phyloP scores from a whole-genome alignment of 1,284 basidiomycete genomes.

The Naganishia sp. region DNA sequence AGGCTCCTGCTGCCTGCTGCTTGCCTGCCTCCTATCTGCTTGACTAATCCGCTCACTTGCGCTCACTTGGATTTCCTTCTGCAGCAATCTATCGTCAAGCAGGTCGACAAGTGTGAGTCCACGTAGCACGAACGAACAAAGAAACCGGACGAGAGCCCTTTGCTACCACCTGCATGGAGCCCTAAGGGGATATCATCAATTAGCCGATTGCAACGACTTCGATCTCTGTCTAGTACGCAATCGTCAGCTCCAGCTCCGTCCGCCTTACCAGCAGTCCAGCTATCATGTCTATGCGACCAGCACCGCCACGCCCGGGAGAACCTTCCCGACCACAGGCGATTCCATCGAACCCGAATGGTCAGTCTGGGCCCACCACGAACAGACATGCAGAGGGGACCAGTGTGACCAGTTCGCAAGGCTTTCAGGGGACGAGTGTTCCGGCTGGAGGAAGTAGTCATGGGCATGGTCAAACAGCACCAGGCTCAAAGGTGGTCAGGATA shows the following conservation, averaged over 20 bases:
- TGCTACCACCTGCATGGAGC: background rate
- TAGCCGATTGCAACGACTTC: background rate
- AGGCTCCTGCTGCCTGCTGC: no score
- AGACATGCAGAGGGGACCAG: conserved; percentile 11
- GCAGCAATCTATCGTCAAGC: no score
- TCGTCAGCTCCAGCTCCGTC: background rate
- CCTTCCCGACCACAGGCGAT: conserved; percentile 16
- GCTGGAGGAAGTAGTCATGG: conserved; percentile 7
- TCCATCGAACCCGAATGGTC: conserved; percentile 6
- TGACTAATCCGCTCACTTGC: no score
- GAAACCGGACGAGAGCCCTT: background rate
- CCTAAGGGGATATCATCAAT: background rate
- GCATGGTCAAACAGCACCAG: background rate
- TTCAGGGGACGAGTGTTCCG: conserved; percentile 20
- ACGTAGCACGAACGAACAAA: no score
- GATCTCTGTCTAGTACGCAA: background rate
- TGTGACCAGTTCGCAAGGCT: conserved; percentile 23
- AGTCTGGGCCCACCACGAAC: background rate
- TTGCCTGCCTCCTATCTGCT: no score
- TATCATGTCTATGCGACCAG: conserved; percentile 24
- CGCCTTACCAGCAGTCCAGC: background rate
- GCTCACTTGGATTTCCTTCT: no score
- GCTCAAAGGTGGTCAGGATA: conserved; percentile 45
- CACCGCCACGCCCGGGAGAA: conserved; percentile 25
- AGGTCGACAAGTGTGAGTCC: no score